Evolutionary conservation across 768 basidiomycete species (phyloP), one percentile per base, ranked within the genome.

Genomic region (Lactarius evosmus): DNA sequence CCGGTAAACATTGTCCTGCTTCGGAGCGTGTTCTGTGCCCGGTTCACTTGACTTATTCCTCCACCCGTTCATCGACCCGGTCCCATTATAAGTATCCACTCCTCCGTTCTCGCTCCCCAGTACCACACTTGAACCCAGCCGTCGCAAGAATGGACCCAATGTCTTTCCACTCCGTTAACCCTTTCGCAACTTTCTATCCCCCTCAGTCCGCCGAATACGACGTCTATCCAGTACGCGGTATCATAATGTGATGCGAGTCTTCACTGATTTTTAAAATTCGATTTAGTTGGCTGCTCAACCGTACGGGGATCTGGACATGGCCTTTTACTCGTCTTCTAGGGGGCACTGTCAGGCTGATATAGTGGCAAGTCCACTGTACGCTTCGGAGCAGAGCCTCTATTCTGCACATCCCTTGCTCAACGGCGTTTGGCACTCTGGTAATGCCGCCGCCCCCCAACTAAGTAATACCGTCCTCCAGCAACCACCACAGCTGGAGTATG

Each of bases 1-100:
- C 49, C 32, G 50, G 64, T 57, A 65, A 65, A 32, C 38, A 44
- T 7, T 41, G 16, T 27, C n/a, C 49, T 58, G 6, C 50, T 65
- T 65, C 53, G 44, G 58, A 30, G 9, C 53, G 4, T 22, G 51
- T 53, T 49, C 53, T 30, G 49, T 22, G 51, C 27, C 58, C 63
- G 58, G 53, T 60, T 55, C 54, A 55, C 40, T 55, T 46, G 44
- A n/a, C 5, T 14, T 46, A 16, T 63, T 46, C 52, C 32, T 56
- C 36, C 36, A 60, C 40, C 63, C 63, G 63, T 60, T 56, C 58
- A 56, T 64, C 63, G 54, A 49, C 30, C 63, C 58, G 63, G 63
- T 60, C 63, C 61, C 58, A 60, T 55, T 64, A 64, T 64, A 64
- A 64, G 63, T 64, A 64, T 64, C 63, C 58, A 27, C 34, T 9